Conservation (phyloP, 2,329 filamentous ascomycete genomes). For the Cladophialophora chaetospira region DNA sequence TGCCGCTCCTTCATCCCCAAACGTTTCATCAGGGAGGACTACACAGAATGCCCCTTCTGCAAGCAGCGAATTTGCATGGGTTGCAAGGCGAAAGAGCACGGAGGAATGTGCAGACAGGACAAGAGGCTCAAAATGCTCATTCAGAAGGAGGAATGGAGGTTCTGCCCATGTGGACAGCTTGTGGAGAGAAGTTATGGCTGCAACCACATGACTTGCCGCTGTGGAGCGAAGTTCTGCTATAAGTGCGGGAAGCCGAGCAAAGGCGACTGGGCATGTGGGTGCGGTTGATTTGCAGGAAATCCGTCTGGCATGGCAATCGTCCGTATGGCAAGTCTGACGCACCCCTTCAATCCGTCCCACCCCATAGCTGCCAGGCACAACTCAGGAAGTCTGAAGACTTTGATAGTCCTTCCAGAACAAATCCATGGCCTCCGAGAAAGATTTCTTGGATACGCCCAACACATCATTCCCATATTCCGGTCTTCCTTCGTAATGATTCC, state of each 20-base stretch:
- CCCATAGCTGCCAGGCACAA: not conserved
- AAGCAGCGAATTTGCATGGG: conserved; percentile 11
- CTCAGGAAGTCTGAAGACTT: not conserved
- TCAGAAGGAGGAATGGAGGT: conserved; percentile 18
- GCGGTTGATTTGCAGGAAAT: too few relatives aligned
- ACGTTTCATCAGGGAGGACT: not conserved
- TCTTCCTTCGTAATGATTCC: conserved; percentile 19
- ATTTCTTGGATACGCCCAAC: conserved; percentile 21
- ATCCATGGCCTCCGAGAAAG: conserved; percentile 19
- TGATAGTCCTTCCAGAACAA: conserved; percentile 6
- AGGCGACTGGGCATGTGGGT: not conserved
- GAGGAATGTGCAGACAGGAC: conserved; percentile 9
- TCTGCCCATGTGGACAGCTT: conserved; percentile 26
- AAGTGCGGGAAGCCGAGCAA: conserved; percentile 6
- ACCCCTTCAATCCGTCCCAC: too few relatives aligned
- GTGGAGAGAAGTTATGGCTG: conserved; percentile 24
- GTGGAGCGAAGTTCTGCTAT: conserved; percentile 25
- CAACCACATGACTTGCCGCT: conserved; percentile 23
- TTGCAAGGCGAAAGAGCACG: conserved; percentile 10
- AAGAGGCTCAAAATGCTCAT: conserved; percentile 11
- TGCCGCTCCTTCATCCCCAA: conserved; percentile 8
- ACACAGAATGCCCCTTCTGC: conserved; percentile 6
- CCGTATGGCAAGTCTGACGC: too few relatives aligned
- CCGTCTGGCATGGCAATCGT: too few relatives aligned
- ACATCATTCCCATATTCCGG: conserved; percentile 18